Percentiles rank a stretch among this genome's conserved stretches.
phyloP scores from a whole-genome alignment of 2,329 filamentous ascomycete species.

The Colletotrichum somersetense region DNA sequence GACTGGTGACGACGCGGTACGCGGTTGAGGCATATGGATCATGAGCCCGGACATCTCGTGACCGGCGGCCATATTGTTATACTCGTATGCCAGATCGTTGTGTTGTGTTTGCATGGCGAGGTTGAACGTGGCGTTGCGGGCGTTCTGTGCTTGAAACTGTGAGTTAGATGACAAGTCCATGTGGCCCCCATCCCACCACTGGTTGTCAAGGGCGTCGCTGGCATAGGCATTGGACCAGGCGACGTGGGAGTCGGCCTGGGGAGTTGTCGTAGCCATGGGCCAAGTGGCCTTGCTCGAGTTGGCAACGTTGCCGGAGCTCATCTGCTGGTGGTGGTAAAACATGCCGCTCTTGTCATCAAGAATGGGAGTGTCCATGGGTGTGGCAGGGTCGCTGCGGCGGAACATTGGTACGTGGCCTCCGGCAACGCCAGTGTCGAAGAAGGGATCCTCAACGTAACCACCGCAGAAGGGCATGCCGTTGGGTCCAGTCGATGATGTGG shows the following conservation, averaged over 20 bases:
- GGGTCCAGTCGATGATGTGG: slow-evolving; percentile 26
- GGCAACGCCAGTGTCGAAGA: slow-evolving; percentile 48
- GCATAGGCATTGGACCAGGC: slow-evolving; percentile 41
- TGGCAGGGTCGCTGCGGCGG: slow-evolving; percentile 50
- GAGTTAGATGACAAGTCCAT: slow-evolving; percentile 48
- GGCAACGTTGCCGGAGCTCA: slow-evolving; percentile 39
- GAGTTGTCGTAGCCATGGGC: slow-evolving; percentile 43
- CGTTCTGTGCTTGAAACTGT: slow-evolving; percentile 50
- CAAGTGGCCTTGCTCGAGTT: slow-evolving; percentile 46
- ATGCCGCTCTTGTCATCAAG: slow-evolving; percentile 49
- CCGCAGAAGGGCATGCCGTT: slow-evolving; percentile 49
- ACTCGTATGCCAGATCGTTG: slow-evolving; percentile 57
- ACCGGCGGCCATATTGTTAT: slow-evolving; percentile 48
- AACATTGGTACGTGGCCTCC: slow-evolving; percentile 48
- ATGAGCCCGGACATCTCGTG: slow-evolving; percentile 57
- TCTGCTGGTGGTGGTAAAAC: slow-evolving; percentile 45
- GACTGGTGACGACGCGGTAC: slow-evolving; percentile 52
- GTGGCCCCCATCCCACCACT: slow-evolving; percentile 51
- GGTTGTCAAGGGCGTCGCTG: slow-evolving; percentile 41
- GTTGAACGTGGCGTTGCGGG: slow-evolving; percentile 53
- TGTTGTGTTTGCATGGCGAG: slow-evolving; percentile 57
- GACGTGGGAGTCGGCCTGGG: slow-evolving; percentile 33
- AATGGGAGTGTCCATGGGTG: slow-evolving; percentile 56
- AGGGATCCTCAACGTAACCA: slow-evolving; percentile 56
- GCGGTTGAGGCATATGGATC: slow-evolving; percentile 67